These are phyloP conservation scores for Pestalotiopsis sp. DNA, from an alignment of 2,329 filamentous ascomycete genomes.

Conservation along the genomic window DNA sequence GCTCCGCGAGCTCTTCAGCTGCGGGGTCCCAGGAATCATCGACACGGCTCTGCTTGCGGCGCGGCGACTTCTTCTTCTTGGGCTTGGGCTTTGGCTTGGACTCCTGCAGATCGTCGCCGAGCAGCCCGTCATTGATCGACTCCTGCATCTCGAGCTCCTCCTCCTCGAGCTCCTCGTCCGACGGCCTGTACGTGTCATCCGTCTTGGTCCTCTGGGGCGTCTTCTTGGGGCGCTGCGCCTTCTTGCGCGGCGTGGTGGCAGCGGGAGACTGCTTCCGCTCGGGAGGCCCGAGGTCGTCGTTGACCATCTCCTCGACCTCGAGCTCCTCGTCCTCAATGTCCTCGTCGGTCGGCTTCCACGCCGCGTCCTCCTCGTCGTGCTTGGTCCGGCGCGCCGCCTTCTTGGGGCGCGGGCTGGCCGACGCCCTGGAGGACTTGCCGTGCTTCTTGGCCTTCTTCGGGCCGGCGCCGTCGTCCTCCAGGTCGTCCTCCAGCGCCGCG, in stretches of 20 bases:
- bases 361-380: background rate
- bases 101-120: background rate
- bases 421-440: background rate
- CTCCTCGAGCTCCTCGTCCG: background rate
- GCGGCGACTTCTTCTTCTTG: background rate
- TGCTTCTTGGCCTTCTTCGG: background rate
- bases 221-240: background rate
- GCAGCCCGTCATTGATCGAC: background rate
- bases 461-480: background rate
- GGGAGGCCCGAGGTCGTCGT: background rate
- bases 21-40: background rate
- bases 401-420: background rate
- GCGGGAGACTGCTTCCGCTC: background rate
- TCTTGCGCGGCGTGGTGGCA: background rate
- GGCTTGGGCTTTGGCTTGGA: background rate
- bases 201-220: background rate
- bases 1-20: too few species aligned
- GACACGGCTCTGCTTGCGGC: background rate
- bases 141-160: background rate
- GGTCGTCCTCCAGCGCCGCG: background rate
- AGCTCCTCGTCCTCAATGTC: background rate
- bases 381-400: background rate
- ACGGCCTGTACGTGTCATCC: background rate
- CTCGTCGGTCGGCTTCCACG: background rate
- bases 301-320: background rate